Evolutionary conservation across 495 filamentous ascomycete genomes (phyloP).

Genomic region (Talaromyces borbonicus): DNA sequence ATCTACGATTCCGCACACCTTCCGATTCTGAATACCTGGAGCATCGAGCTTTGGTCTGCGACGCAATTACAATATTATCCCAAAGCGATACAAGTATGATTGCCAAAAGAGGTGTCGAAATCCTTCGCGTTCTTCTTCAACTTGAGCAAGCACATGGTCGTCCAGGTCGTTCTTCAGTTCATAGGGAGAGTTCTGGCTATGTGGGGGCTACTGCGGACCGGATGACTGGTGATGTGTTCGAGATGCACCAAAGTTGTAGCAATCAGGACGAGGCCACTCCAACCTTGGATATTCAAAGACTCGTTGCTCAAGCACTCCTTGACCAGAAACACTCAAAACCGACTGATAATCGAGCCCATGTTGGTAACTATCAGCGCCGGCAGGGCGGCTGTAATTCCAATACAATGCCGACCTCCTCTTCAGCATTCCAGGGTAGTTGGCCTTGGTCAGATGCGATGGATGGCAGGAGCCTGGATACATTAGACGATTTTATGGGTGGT

Average conservation of each 20-base stretch:
- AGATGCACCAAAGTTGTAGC: background rate
- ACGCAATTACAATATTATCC: slow-evolving; percentile 20
- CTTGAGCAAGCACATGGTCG: slow-evolving; percentile 6
- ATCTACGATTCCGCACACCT: slow-evolving; percentile 25
- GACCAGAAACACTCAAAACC: background rate
- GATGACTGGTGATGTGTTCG: background rate
- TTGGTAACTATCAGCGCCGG: background rate
- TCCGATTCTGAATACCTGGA: slow-evolving; percentile 21
- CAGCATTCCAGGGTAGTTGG: slow-evolving; percentile 12
- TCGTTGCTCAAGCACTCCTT: background rate
- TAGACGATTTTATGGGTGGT: slow-evolving; percentile 8
- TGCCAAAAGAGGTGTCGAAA: slow-evolving; percentile 19
- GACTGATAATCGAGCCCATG: background rate
- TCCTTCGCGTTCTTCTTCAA: slow-evolving; percentile 18
- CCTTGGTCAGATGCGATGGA: background rate
- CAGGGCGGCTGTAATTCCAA: background rate
- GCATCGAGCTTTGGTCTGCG: slow-evolving; percentile 22
- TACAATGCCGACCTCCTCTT: background rate
- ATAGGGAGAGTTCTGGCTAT: background rate
- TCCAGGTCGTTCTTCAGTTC: background rate
- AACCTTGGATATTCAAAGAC: slow-evolving; percentile 1
- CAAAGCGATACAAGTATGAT: slow-evolving; percentile 25
- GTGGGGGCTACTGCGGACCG: background rate
- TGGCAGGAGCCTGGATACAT: background rate
- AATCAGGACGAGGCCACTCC: background rate